Evolutionary conservation across 2,329 filamentous ascomycete genomes (phyloP).

Genomic region (Sordariomycetes sp.): DNA sequence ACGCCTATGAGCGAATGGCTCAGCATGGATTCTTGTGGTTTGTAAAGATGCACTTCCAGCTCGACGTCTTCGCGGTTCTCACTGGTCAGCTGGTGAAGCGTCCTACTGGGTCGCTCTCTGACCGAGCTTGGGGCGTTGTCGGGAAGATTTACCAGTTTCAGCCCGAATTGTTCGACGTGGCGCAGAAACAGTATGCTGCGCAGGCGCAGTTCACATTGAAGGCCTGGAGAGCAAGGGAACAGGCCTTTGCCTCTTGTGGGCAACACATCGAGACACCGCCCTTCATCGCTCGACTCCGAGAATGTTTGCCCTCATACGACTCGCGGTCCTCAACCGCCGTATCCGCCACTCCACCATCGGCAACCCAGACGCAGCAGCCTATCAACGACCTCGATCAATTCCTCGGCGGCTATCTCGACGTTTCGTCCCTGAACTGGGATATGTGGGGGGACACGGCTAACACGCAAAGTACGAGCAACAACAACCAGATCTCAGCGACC

Average conservation of each 20-base stretch:
- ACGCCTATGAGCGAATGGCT: slow-evolving; percentile 30
- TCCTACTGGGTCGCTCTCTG: slow-evolving; percentile 37
- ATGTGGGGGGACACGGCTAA: slow-evolving; percentile 25
- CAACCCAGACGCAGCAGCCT: slow-evolving; percentile 13
- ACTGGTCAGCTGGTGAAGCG: slow-evolving; percentile 43
- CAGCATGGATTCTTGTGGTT: slow-evolving; percentile 46
- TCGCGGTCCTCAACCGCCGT: slow-evolving; percentile 19
- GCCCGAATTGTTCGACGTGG: slow-evolving; percentile 39
- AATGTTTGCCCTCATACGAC: slow-evolving; percentile 30
- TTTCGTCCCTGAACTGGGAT: slow-evolving; percentile 34
- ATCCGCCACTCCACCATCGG: slow-evolving; percentile 16
- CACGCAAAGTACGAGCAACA: slow-evolving; percentile 4
- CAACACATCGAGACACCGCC: slow-evolving; percentile 28
- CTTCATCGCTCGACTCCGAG: slow-evolving; percentile 35
- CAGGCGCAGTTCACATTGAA: slow-evolving; percentile 39
- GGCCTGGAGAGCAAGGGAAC: slow-evolving; percentile 43
- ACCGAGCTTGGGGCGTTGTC: slow-evolving; percentile 42
- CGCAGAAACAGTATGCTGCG: slow-evolving; percentile 30
- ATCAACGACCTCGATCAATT: slow-evolving; percentile 31
- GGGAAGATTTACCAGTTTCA: slow-evolving; percentile 38
- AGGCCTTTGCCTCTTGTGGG: slow-evolving; percentile 26
- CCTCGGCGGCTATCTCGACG: slow-evolving; percentile 32
- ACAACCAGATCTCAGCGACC: slow-evolving; percentile 17
- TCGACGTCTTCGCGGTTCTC: slow-evolving; percentile 46
- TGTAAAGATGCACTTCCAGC: slow-evolving; percentile 42